A percentile compares a stretch with the other conserved stretches of the same genome.
Evolutionary conservation across 2,329 filamentous ascomycete species (phyloP).

Genomic region (Epichloe bromicola): DNA sequence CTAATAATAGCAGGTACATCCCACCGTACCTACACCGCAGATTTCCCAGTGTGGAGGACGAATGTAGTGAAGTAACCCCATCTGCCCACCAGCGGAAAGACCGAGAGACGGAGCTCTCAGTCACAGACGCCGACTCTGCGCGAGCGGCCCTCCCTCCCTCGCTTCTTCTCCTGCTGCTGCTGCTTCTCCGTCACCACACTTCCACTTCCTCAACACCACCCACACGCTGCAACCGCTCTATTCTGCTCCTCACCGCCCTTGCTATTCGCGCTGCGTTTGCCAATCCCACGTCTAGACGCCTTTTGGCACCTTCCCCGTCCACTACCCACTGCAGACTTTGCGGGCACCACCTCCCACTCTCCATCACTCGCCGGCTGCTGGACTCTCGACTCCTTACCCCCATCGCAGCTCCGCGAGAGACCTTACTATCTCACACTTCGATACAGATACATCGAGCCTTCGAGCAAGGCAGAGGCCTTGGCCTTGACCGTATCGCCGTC

Average conservation of each 20-base stretch:
- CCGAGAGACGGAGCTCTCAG: conserved; percentile 6
- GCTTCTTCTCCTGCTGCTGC: background rate
- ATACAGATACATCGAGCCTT: background rate
- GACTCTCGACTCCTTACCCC: background rate
- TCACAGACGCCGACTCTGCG: conserved; percentile 6
- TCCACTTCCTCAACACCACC: background rate
- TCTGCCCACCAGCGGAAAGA: background rate
- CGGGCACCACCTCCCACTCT: background rate
- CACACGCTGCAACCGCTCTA: background rate
- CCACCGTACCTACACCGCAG: background rate
- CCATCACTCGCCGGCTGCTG: background rate
- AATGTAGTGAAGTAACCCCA: background rate
- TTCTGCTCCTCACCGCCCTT: background rate
- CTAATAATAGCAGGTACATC: background rate
- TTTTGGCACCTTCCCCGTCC: background rate
- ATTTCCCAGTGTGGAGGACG: background rate
- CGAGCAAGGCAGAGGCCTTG: background rate
- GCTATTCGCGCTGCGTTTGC: background rate
- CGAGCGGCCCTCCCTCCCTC: conserved; percentile 3
- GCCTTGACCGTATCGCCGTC: background rate
- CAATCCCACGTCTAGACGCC: conserved; percentile 1
- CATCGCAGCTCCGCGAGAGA: background rate
- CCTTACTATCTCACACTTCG: background rate
- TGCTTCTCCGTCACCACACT: conserved; percentile 4
- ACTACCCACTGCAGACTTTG: conserved; percentile 4